Evolutionary conservation across 2,329 filamentous ascomycete species (phyloP), one percentile per base, ranked within the genome.

Genomic region (Microascus cirrosus): DNA sequence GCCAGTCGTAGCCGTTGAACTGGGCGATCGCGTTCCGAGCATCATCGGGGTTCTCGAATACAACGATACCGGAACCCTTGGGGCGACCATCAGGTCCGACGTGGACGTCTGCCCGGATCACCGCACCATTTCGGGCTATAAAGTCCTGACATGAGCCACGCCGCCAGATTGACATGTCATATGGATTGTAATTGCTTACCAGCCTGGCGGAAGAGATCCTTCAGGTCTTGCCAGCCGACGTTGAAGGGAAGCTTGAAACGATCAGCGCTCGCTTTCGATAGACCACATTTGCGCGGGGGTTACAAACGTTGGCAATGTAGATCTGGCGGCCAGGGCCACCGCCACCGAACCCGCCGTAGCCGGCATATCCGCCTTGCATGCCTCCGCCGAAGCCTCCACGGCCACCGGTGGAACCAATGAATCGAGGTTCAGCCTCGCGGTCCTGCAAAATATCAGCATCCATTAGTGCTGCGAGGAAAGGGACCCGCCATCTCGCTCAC

Each of bases 1-100:
- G 93, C 94, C 94, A 99, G 63, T 99, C 94, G 70, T 96, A 97
- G 60, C 94, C 94, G 69, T 97, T 96, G 79, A 97, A 99, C 65
- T 96, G 92, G 68, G 91, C 86, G 63, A 99, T 99, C 24, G 94
- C 94, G 68, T 91, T 96, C 63, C 91, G 90, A 50, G 94, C 93
- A 73, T 99, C 94, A 60, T 97, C 92, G 1, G 91, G 84, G 59
- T 86, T 93, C 71, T 99, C 94, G 70, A 96, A 99, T 50, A 94
- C 91, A 61, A 99, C 94, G 59, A 97, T 95, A 63, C 94, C 94
- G 55, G 94, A 96, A 58, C 94, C 94, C 77, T 97, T 99, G 54
- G 94, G 91, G 62, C 92, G 86, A 62, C 94, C 93, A 67, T 96
- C 93, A 13, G 89, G 90, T 58, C 92, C 90, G 61, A 90, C 79